Evolutionary conservation across 148 eudicot species (phyloP), one percentile per base, ranked within the genome.

Genomic region (Camellia sinensis): DNA sequence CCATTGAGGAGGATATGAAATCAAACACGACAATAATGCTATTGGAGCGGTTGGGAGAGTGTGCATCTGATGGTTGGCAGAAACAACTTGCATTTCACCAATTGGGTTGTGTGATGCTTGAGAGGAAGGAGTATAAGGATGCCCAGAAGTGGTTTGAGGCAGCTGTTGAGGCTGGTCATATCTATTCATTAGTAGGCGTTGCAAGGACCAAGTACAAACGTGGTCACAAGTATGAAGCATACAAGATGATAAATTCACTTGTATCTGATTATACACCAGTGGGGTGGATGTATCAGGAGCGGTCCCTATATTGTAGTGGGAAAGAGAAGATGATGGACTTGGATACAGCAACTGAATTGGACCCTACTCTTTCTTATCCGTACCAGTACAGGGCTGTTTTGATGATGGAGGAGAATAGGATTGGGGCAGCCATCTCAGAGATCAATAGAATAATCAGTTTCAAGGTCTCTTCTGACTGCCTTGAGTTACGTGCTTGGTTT

Each of bases 271-370:
- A 87, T 79, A 85, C 83, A 45, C 93, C 89, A 14, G 84, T 84
- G 8, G 98, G 98, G 41, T 94, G 98, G 98, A 94, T 94, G 96
- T 92, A 90, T 83, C 98, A 90, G 78, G 98, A 94, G 81, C 83
- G 94, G 37, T 92, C 96, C 2, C 52, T 94, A 59, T 94, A 94
- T 80, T 84, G 88, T 74, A 83, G 81, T 7, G 98, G 98, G 71
- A 88, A 85, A 84, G 93, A 94, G 83, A 94, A 82, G 84, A 79
- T 85, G 83, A 79, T 84, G 73, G 96, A 94, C 88, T 81, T 93
- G 77, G 88, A 89, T 22, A 85, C 84, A 48, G 92, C 97, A 7
- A 89, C 92, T 73, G 87, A 86, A 82, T 72, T 93, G 59, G 97
- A 93, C 69, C 97, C 97, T 9, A 89, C 97, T 12, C 90, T 91